Conservation (phyloP, 2,329 filamentous ascomycete species). For the Trichophyton rubrum region DNA sequence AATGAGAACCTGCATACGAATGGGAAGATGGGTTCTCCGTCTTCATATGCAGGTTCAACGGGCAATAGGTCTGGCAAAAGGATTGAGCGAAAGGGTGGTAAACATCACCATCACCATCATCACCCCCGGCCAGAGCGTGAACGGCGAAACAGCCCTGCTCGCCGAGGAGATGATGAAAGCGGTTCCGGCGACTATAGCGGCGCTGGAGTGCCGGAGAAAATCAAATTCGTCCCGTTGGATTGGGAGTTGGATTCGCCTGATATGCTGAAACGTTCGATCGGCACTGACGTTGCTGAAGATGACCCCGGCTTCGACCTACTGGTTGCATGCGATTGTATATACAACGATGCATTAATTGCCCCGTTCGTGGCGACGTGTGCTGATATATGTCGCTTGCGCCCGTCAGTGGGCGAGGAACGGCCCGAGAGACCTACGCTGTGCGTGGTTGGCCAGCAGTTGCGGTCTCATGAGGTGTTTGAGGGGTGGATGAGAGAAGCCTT, state of each 20-base stretch:
- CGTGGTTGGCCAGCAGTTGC: slow-evolving; percentile 77
- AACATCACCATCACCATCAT: neutral
- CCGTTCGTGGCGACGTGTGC: slow-evolving; percentile 73
- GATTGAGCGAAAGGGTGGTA: neutral
- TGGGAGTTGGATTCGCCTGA: slow-evolving; percentile 55
- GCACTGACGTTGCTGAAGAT: slow-evolving; percentile 14
- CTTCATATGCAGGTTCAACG: neutral
- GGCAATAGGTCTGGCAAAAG: neutral
- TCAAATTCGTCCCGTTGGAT: slow-evolving; percentile 55
- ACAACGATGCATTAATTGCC: slow-evolving; percentile 73
- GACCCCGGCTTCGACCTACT: slow-evolving; percentile 53
- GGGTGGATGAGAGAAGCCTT: slow-evolving; percentile 62
- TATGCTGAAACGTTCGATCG: slow-evolving; percentile 22
- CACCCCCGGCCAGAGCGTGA: neutral
- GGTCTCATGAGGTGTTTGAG: slow-evolving; percentile 74
- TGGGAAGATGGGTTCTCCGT: neutral
- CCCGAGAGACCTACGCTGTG: slow-evolving; percentile 49
- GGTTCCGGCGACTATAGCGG: too few relatives aligned
- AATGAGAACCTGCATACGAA: slow-evolving; percentile 56
- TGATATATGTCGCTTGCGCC: slow-evolving; percentile 55
- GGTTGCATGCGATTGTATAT: slow-evolving; percentile 86
- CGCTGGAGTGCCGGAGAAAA: slow-evolving; percentile 20
- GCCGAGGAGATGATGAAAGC: neutral
- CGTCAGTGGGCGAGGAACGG: slow-evolving; percentile 8
- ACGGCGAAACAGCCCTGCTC: neutral